Percentiles rank a stretch among this genome's conserved stretches.
Conservation (phyloP, 1,284 basidiomycete species). For the Tylopilus orsonianus region DNA sequence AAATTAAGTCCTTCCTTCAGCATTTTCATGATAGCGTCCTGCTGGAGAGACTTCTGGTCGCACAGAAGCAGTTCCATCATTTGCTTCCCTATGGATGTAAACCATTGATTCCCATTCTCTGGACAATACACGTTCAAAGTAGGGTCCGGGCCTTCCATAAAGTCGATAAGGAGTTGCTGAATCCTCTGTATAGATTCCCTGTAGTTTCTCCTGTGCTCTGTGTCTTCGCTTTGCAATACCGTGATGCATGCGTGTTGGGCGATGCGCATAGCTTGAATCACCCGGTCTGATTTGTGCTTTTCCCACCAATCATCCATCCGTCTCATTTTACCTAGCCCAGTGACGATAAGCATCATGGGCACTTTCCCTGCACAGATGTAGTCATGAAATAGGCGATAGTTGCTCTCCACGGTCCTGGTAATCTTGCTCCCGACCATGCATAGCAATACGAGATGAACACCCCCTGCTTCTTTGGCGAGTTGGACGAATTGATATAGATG, state of each 20-base stretch:
- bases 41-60: slow-evolving; percentile 10
- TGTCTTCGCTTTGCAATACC: slow-evolving; percentile 22
- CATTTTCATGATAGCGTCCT: slow-evolving; percentile 13
- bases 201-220: slow-evolving; percentile 18
- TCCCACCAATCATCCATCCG: slow-evolving; percentile 36
- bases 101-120: slow-evolving; percentile 15
- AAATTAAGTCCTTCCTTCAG: slow-evolving; percentile 15
- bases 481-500: slow-evolving; percentile 22
- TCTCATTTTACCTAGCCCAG: slow-evolving; percentile 27
- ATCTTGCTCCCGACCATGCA: slow-evolving; percentile 28
- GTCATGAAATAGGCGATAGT: slow-evolving; percentile 29
- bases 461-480: slow-evolving; percentile 16
- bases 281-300: slow-evolving; percentile 14
- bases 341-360: slow-evolving; percentile 28
- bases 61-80: slow-evolving; percentile 17
- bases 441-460: slow-evolving; percentile 30
- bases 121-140: slow-evolving; percentile 9
- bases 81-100: slow-evolving; percentile 15
- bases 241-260: slow-evolving; percentile 29
- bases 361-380: slow-evolving; percentile 22
- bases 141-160: slow-evolving; percentile 5
- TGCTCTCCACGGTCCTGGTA: slow-evolving; percentile 17
- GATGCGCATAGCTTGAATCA: slow-evolving; percentile 12
- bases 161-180: slow-evolving; percentile 13
- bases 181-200: slow-evolving; percentile 11